A percentile compares a stretch with the other conserved stretches of the same genome.
These are phyloP conservation scores for Beauveria australis DNA, from an alignment of 2,329 filamentous ascomycete species.

Conservation along the genomic window DNA sequence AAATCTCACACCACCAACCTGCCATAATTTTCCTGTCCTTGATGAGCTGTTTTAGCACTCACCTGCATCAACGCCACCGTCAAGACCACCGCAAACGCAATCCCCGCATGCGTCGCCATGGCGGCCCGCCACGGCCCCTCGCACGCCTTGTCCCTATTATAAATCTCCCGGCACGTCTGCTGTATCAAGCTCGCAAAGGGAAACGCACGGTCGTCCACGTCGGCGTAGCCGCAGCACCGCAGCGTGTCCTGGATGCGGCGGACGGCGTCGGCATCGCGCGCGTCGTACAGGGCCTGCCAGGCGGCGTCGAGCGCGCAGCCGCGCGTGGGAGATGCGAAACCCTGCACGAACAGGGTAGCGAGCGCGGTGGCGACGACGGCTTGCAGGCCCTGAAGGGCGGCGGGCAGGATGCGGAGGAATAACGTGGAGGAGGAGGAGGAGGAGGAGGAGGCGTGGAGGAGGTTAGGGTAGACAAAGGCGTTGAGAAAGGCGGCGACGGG, in stretches of 20 bases:
- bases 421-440: constrained; percentile 6
- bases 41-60: background rate
- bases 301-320: constrained; percentile 46
- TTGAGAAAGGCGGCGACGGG: constrained; percentile 32
- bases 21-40: too few relatives aligned
- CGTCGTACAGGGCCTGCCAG: constrained; percentile 48
- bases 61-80: constrained; percentile 50
- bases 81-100: constrained; percentile 47
- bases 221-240: constrained; percentile 57
- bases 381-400: constrained; percentile 34
- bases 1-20: background rate
- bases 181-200: constrained; percentile 40
- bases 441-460: constrained; percentile 17
- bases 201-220: constrained; percentile 50
- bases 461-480: constrained; percentile 25
- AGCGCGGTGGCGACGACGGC: constrained; percentile 34
- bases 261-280: constrained; percentile 43
- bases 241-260: constrained; percentile 56
- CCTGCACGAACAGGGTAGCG: constrained; percentile 34
- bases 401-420: constrained; percentile 20
- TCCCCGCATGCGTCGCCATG: constrained; percentile 43
- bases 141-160: constrained; percentile 40
- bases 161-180: constrained; percentile 36
- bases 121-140: constrained; percentile 46
- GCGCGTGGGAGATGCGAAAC: constrained; percentile 21